A percentile compares a stretch with the other conserved stretches of the same genome.
Evolutionary conservation across 164 flowering plant genomes (phyloP).

Genomic region (Houttuynia cordata): DNA sequence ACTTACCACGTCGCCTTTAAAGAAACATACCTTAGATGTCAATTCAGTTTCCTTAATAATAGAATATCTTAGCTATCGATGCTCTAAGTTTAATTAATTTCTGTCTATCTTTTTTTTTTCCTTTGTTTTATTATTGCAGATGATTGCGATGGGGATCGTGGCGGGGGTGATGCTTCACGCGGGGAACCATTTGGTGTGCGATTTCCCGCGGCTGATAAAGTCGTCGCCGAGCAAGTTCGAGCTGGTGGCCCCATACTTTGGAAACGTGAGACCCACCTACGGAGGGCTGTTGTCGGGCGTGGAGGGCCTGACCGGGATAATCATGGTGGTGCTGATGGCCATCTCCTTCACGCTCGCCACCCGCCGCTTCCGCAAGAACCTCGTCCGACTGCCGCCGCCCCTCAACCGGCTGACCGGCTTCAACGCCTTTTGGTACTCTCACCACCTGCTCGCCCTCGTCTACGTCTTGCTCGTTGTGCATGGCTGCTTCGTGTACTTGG

Average conservation of each 20-base stretch:
- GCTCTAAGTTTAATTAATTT: no score
- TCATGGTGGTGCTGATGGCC: slow-evolving; percentile 62
- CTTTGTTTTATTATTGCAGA: slow-evolving; percentile 23
- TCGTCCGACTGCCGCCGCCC: slow-evolving; percentile 61
- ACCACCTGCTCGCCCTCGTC: slow-evolving; percentile 67
- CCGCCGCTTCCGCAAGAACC: slow-evolving; percentile 41
- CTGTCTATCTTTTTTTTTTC: not conserved
- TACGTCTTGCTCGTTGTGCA: slow-evolving; percentile 69
- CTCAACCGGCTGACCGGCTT: slow-evolving; percentile 80
- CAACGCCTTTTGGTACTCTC: slow-evolving; percentile 97
- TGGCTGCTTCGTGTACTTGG: slow-evolving; percentile 62
- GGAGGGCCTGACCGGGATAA: slow-evolving; percentile 66
- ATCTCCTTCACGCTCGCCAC: slow-evolving; percentile 70
- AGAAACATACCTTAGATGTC: not conserved
- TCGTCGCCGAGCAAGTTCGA: slow-evolving; percentile 46
- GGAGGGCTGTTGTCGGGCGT: slow-evolving; percentile 32
- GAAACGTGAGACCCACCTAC: slow-evolving; percentile 45
- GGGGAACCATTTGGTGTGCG: slow-evolving; percentile 69
- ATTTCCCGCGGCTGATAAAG: slow-evolving; percentile 58
- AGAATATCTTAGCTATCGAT: no score
- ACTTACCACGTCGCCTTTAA: not conserved
- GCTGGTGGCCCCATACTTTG: slow-evolving; percentile 48
- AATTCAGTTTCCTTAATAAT: no score
- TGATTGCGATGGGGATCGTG: slow-evolving; percentile 55
- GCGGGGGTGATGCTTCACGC: slow-evolving; percentile 57